Percentiles rank a stretch among this genome's conserved stretches.
phyloP scores from a whole-genome alignment of 2,329 filamentous ascomycete species.

The Diaporthe sp. region DNA sequence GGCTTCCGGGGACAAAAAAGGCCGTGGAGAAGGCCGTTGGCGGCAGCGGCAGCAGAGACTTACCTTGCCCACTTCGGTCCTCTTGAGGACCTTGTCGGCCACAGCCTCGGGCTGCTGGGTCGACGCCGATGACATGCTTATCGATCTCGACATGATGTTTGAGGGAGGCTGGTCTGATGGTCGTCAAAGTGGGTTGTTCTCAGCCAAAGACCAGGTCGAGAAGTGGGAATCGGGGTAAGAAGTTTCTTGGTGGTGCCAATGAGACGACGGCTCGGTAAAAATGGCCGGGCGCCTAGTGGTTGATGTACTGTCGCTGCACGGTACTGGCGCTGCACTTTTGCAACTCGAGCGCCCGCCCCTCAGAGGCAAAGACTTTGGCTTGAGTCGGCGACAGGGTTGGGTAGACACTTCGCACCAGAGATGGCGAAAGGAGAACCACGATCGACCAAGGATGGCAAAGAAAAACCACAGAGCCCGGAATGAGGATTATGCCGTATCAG shows the following conservation, averaged over 20 bases:
- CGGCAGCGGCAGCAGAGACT: constrained; percentile 36
- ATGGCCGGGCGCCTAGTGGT: constrained; percentile 35
- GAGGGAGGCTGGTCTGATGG: constrained; percentile 20
- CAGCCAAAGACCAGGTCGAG: constrained; percentile 34
- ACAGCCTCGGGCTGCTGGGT: constrained; percentile 75
- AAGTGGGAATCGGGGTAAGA: constrained; percentile 40
- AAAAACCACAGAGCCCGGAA: background rate
- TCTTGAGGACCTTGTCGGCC: constrained; percentile 77
- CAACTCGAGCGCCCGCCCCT: constrained; percentile 30
- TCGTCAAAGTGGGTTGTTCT: constrained; percentile 30
- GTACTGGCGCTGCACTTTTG: constrained; percentile 16
- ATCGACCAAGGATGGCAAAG: background rate
- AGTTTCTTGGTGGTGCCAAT: constrained; percentile 40
- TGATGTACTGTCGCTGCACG: constrained; percentile 21
- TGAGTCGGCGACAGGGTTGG: constrained; percentile 14
- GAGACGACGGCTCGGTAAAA: constrained; percentile 34
- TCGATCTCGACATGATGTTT: constrained; percentile 46
- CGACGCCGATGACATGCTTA: constrained; percentile 71
- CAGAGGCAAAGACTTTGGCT: constrained; percentile 15
- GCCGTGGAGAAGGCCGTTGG: constrained; percentile 1
- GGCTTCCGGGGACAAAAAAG: constrained; percentile 9
- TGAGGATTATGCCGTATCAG: constrained; percentile 32
- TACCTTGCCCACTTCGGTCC: constrained; percentile 83
- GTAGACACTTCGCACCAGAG: constrained; percentile 6
- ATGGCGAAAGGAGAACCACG: constrained; percentile 11